phyloP scores from a whole-genome alignment of 176 grass and related monocot genomes.

The Ananas comosus region DNA sequence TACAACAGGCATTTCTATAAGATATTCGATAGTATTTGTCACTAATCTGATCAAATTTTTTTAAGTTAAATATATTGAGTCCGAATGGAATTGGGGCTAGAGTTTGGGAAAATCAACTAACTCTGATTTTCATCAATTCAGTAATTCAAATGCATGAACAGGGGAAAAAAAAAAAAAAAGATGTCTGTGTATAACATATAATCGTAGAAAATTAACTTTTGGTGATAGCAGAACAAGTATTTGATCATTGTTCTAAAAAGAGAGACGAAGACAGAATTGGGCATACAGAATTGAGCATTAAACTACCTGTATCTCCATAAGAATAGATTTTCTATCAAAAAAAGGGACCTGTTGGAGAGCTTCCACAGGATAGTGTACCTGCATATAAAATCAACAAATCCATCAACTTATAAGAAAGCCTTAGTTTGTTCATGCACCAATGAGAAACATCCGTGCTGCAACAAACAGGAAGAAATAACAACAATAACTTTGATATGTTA shows the following conservation, averaged over 20 bases:
- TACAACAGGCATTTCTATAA: too few species aligned
- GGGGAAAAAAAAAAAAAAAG: too few species aligned
- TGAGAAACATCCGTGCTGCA: background rate
- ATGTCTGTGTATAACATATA: background rate
- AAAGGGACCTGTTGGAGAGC: slow-evolving; percentile 52
- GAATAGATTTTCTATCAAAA: slow-evolving; percentile 43
- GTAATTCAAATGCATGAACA: too few species aligned
- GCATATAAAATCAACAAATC: slow-evolving; percentile 21
- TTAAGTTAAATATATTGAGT: too few species aligned
- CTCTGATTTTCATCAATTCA: too few species aligned
- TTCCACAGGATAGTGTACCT: slow-evolving; percentile 93
- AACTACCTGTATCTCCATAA: slow-evolving; percentile 82
- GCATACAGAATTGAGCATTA: background rate
- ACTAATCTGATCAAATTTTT: too few species aligned
- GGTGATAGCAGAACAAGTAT: background rate
- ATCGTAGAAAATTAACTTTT: background rate
- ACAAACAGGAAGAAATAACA: slow-evolving; percentile 3
- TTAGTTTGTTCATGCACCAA: background rate
- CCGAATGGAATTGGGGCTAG: too few species aligned
- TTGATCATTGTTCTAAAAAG: background rate
- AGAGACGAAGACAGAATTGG: slow-evolving; percentile 10
- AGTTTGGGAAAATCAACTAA: too few species aligned
- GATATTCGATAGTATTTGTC: too few species aligned
- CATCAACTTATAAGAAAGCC: background rate
- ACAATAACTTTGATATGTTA: slow-evolving; percentile 1